Evolutionary conservation across 2,329 filamentous ascomycete species (phyloP).

Genomic region (Fusarium sororula): DNA sequence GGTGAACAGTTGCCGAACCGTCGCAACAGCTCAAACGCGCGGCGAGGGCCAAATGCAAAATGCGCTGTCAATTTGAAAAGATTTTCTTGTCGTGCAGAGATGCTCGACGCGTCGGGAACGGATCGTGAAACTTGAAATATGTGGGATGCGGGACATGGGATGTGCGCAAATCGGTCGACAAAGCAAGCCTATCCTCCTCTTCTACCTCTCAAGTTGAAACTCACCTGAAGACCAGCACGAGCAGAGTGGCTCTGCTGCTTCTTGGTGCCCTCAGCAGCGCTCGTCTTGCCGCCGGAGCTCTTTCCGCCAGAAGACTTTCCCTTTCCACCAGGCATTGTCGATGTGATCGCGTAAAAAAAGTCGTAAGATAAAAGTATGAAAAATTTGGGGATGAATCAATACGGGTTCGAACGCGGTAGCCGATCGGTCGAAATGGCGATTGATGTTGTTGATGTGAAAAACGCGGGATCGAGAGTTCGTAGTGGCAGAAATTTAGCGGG

Average conservation of each 20-base stretch:
- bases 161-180: constrained; percentile 36
- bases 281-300: constrained; percentile 81
- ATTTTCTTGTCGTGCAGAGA: constrained; percentile 37
- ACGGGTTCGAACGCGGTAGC: constrained; percentile 38
- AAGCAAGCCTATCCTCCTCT: constrained; percentile 21
- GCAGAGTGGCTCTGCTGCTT: constrained; percentile 97
- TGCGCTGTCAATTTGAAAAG: constrained; percentile 24
- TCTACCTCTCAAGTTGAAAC: constrained; percentile 45
- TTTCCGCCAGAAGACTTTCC: constrained; percentile 93
- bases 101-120: constrained; percentile 38
- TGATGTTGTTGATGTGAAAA: constrained; percentile 42
- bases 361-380: constrained; percentile 27
- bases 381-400: constrained; percentile 24
- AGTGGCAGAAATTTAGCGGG: constrained; percentile 45
- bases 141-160: constrained; percentile 40
- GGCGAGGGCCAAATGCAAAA: not conserved
- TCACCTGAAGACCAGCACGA: constrained; percentile 94
- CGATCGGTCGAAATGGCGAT: constrained; percentile 31
- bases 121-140: constrained; percentile 34
- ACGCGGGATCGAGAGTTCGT: constrained; percentile 40
- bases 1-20: not conserved
- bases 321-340: constrained; percentile 83
- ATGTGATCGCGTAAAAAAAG: constrained; percentile 35
- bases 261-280: constrained; percentile 71
- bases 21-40: constrained; percentile 23